Conservation (phyloP, 2,329 filamentous ascomycete species). For the Cladosporium sp. region DNA sequence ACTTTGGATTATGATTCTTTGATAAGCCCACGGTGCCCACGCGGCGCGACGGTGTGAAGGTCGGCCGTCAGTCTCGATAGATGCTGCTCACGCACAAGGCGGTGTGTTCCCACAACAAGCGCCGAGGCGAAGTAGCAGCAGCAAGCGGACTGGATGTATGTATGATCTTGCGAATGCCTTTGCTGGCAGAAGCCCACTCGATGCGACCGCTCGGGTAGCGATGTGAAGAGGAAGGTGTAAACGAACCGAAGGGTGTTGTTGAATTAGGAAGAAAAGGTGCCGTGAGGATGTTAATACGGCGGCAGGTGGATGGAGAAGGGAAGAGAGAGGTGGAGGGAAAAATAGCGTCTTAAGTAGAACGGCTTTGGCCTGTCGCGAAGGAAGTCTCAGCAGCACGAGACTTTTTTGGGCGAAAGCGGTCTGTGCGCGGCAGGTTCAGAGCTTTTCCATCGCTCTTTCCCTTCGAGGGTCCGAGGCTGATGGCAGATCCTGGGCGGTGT, state of each 20-base stretch:
- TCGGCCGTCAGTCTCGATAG: conserved; percentile 41
- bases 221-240: neutral
- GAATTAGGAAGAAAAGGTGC: neutral
- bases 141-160: conserved; percentile 16
- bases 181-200: conserved; percentile 13
- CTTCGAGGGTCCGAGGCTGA: neutral
- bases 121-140: conserved; percentile 43
- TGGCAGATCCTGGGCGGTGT: conserved; percentile 11
- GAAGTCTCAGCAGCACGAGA: conserved; percentile 14
- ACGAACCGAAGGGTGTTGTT: conserved; percentile 9
- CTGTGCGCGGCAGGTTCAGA: neutral
- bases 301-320: neutral
- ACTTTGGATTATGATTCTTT: conserved; percentile 25
- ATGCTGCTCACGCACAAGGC: conserved; percentile 44
- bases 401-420: conserved; percentile 6
- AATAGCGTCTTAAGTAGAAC: neutral
- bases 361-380: neutral
- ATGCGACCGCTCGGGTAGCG: conserved; percentile 3
- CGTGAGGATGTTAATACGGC: conserved; percentile 9
- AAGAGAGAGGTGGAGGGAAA: neutral
- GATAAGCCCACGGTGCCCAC: conserved; percentile 31
- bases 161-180: conserved; percentile 8
- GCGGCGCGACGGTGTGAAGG: conserved; percentile 39
- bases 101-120: conserved; percentile 52
- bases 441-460: neutral